Conservation (phyloP, 306 rosid species). For the Quercus ilex region DNA sequence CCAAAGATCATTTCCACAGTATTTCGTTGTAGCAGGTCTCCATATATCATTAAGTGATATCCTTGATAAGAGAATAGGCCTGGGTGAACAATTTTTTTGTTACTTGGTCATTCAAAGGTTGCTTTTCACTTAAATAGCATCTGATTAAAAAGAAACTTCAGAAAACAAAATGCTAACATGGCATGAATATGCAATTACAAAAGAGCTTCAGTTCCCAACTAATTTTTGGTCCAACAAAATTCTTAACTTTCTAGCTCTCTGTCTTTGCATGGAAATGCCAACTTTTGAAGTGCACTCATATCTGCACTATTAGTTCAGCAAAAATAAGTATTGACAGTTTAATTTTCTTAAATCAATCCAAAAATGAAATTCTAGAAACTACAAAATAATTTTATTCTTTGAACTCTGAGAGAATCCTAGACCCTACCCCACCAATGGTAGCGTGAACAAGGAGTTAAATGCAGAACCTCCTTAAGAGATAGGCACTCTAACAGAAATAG, state of each 20-base stretch:
- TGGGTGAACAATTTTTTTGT: slow-evolving; percentile 35
- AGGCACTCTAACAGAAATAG: background rate
- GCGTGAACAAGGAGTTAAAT: background rate
- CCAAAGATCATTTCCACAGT: slow-evolving; percentile 75
- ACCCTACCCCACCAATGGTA: background rate
- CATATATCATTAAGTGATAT: slow-evolving; percentile 90
- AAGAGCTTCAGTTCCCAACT: background rate
- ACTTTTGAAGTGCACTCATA: background rate
- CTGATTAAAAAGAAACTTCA: slow-evolving; percentile 6
- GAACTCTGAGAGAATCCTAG: background rate
- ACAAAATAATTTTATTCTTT: background rate
- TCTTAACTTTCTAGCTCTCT: background rate
- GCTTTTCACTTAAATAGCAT: slow-evolving; percentile 9
- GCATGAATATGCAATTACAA: slow-evolving; percentile 18
- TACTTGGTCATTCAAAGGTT: slow-evolving; percentile 29
- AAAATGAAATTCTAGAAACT: background rate
- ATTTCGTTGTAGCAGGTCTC: slow-evolving; percentile 86
- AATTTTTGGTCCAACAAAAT: background rate
- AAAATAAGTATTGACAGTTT: background rate
- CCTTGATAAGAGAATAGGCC: slow-evolving; percentile 85
- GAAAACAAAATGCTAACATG: background rate
- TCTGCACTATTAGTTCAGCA: background rate
- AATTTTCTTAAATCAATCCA: background rate
- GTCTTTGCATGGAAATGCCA: background rate
- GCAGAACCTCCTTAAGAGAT: background rate